Percentiles rank a stretch among this genome's conserved stretches.
Evolutionary conservation across 2,329 filamentous ascomycete genomes (phyloP).

Genomic region (Aspergillus texensis): DNA sequence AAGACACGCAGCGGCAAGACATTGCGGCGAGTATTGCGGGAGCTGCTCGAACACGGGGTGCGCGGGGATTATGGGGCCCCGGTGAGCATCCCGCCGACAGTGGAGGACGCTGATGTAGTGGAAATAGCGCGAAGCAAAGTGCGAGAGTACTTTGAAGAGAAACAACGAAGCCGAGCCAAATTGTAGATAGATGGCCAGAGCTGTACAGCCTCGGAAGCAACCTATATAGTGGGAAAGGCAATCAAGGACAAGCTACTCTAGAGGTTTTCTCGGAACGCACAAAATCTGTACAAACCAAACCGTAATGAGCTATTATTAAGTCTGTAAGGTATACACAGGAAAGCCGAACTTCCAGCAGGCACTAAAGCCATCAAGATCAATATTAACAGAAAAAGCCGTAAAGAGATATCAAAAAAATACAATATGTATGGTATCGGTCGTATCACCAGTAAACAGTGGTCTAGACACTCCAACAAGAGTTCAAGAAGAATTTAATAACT

Average conservation of each 20-base stretch:
- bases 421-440: slow-evolving; percentile 11
- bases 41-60: slow-evolving; percentile 80
- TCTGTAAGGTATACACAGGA: slow-evolving; percentile 1
- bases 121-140: slow-evolving; percentile 72
- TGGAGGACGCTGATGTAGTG: slow-evolving; percentile 78
- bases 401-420: slow-evolving; percentile 1
- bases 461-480: slow-evolving; percentile 1
- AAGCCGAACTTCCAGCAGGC: neutral
- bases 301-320: neutral
- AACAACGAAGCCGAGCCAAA: slow-evolving; percentile 45
- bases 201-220: neutral
- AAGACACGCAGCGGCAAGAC: slow-evolving; percentile 94
- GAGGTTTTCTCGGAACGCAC: neutral
- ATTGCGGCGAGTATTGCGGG: slow-evolving; percentile 75
- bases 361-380: neutral
- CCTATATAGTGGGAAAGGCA: neutral
- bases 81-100: slow-evolving; percentile 77
- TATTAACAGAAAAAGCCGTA: slow-evolving; percentile 7
- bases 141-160: slow-evolving; percentile 69
- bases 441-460: slow-evolving; percentile 6
- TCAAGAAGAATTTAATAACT: neutral
- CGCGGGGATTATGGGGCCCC: slow-evolving; percentile 71
- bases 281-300: neutral
- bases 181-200: slow-evolving; percentile 33
- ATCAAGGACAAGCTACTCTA: neutral